Evolutionary conservation across 371 early-diverging fungal genomes (phyloP).

Genomic region (Mortierella sp.): DNA sequence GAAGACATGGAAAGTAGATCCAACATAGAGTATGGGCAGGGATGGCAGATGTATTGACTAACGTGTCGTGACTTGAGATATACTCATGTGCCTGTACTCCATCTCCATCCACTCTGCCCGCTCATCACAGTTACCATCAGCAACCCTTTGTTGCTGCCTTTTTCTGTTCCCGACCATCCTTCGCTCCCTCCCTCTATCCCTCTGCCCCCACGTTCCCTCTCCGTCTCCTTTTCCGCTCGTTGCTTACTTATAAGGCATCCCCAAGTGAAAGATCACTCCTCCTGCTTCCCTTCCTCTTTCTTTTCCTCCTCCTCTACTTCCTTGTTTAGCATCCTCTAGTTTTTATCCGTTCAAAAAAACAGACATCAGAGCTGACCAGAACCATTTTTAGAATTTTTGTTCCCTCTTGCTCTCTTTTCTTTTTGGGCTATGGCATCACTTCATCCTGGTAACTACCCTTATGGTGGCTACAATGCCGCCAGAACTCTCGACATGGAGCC

Average conservation of each 20-base stretch:
- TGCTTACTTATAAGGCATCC: neutral
- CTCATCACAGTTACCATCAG: too few species aligned
- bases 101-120: too few species aligned
- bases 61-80: too few species aligned
- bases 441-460: neutral
- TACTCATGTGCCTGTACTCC: too few species aligned
- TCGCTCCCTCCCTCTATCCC: too few species aligned
- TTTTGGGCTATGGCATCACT: neutral
- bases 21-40: too few species aligned
- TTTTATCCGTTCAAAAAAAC: neutral
- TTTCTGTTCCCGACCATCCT: too few species aligned
- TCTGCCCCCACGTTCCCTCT: neutral
- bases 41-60: too few species aligned
- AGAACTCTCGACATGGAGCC: slow-evolving; percentile 29
- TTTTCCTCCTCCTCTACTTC: neutral
- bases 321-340: neutral
- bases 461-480: neutral
- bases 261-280: neutral
- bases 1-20: too few species aligned
- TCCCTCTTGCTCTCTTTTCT: neutral
- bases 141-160: too few species aligned
- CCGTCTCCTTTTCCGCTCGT: neutral
- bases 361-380: too few species aligned
- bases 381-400: too few species aligned
- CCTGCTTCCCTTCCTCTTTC: neutral